Conservation (phyloP, 352 stramenopile genomes). For the Phytophthora capsici region DNA sequence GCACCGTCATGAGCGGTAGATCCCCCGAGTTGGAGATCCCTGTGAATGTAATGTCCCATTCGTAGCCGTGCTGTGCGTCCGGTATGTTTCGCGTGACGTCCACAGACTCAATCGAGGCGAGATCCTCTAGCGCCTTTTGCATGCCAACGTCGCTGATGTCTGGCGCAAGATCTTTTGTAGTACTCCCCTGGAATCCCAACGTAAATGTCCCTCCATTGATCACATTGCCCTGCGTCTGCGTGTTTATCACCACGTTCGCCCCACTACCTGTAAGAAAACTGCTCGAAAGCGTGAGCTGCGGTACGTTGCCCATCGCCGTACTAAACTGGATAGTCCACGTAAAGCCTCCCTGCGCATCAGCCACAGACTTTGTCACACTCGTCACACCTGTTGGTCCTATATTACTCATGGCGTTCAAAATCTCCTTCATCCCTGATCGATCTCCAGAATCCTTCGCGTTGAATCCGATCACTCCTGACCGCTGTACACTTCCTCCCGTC, state of each 20-base stretch:
- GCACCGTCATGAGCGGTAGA: conserved; percentile 61
- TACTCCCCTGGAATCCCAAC: conserved; percentile 89
- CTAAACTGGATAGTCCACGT: conserved; percentile 93
- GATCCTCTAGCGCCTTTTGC: conserved; percentile 62
- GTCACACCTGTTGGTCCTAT: conserved; percentile 64
- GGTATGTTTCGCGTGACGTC: conserved; percentile 60
- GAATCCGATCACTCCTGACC: conserved; percentile 93
- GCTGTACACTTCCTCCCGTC: conserved; percentile 87
- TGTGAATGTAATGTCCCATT: conserved; percentile 85
- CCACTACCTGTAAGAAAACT: conserved; percentile 76
- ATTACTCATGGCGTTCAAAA: conserved; percentile 85
- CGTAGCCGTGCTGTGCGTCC: conserved; percentile 66
- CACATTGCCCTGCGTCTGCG: conserved; percentile 61
- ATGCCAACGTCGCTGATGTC: conserved; percentile 78
- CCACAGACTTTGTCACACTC: conserved; percentile 59
- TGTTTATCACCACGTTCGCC: conserved; percentile 75
- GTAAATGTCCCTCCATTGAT: conserved; percentile 91
- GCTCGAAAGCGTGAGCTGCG: conserved; percentile 63
- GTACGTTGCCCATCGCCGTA: conserved; percentile 65
- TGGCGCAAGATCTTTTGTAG: conserved; percentile 84
- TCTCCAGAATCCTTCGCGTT: conserved; percentile 62
- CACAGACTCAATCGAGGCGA: conserved; percentile 70
- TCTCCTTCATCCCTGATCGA: conserved; percentile 64
- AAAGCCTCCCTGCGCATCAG: conserved; percentile 89
- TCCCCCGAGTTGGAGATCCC: conserved; percentile 69